Conservation (phyloP, 1,284 basidiomycete species). For the Violaceomyces palustris region DNA sequence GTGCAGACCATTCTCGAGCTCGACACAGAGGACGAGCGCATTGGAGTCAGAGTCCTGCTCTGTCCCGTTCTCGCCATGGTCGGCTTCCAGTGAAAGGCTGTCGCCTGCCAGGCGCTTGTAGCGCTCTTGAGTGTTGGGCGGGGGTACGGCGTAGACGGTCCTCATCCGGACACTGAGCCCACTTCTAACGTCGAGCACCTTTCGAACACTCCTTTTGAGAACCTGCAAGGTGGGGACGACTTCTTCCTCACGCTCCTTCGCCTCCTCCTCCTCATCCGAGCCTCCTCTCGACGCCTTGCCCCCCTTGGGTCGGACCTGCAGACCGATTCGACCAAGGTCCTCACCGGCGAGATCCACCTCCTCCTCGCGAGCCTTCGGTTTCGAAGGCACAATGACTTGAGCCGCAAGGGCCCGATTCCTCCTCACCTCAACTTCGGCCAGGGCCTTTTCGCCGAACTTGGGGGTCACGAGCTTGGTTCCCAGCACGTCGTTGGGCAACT, state of each 20-base stretch:
- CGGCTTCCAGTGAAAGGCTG: neutral
- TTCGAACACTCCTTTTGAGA: constrained; percentile 22
- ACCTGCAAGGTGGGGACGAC: constrained; percentile 7
- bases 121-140: neutral
- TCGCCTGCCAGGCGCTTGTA: neutral
- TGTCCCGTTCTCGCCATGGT: no score
- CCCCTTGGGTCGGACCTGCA: no score
- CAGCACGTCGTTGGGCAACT: constrained; percentile 14
- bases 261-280: no score
- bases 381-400: no score
- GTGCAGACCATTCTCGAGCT: constrained; percentile 26
- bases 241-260: constrained; percentile 6
- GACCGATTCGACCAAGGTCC: no score
- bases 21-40: constrained; percentile 24
- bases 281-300: no score
- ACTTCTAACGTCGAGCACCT: constrained; percentile 14
- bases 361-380: no score
- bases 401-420: constrained; percentile 3
- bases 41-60: constrained; percentile 1
- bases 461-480: constrained; percentile 31
- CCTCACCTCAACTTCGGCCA: constrained; percentile 10
- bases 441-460: constrained; percentile 11
- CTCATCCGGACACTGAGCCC: constrained; percentile 34
- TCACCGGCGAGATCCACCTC: no score
- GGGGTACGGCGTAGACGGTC: constrained; percentile 14